Evolutionary conservation across 805 yeast genomes (phyloP).

Genomic region (Candida schatavii): DNA sequence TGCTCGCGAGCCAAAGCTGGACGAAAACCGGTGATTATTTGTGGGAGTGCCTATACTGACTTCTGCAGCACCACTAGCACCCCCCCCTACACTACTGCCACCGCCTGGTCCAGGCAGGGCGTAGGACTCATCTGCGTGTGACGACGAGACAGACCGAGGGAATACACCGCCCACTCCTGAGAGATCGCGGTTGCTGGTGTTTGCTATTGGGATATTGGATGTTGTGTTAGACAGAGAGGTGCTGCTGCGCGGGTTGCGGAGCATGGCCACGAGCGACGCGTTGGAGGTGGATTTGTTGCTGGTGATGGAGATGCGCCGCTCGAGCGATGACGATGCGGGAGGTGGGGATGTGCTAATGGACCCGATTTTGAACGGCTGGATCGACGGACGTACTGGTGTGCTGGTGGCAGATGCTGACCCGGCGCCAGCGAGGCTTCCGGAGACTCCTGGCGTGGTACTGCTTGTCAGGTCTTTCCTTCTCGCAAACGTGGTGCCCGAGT

Average conservation of each 20-base stretch:
- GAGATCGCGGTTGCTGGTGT: slow-evolving; percentile 8
- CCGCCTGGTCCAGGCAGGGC: slow-evolving; percentile 2
- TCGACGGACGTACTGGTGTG: slow-evolving; percentile 27
- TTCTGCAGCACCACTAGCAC: not conserved
- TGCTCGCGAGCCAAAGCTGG: slow-evolving; percentile 69
- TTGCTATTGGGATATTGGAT: slow-evolving; percentile 22
- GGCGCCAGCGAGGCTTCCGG: not conserved
- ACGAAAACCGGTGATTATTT: slow-evolving; percentile 57
- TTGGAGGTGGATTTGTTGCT: slow-evolving; percentile 48
- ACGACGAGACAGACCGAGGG: slow-evolving; percentile 38
- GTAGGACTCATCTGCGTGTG: slow-evolving; percentile 27
- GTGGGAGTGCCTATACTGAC: not conserved
- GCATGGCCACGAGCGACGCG: slow-evolving; percentile 52
- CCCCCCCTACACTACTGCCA: not conserved
- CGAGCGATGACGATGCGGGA: slow-evolving; percentile 31
- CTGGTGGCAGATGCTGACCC: slow-evolving; percentile 12
- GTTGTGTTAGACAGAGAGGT: slow-evolving; percentile 35
- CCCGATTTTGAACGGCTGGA: slow-evolving; percentile 64
- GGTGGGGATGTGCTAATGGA: slow-evolving; percentile 49
- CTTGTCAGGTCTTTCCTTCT: not conserved
- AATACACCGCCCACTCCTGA: slow-evolving; percentile 19
- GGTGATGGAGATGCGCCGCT: slow-evolving; percentile 41
- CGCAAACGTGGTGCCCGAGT: not conserved
- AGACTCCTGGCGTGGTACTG: not conserved
- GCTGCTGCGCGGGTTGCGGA: slow-evolving; percentile 49